Base-by-base conservation (phyloP, 208 protist species). In the Crithidia mellificae region DNA sequence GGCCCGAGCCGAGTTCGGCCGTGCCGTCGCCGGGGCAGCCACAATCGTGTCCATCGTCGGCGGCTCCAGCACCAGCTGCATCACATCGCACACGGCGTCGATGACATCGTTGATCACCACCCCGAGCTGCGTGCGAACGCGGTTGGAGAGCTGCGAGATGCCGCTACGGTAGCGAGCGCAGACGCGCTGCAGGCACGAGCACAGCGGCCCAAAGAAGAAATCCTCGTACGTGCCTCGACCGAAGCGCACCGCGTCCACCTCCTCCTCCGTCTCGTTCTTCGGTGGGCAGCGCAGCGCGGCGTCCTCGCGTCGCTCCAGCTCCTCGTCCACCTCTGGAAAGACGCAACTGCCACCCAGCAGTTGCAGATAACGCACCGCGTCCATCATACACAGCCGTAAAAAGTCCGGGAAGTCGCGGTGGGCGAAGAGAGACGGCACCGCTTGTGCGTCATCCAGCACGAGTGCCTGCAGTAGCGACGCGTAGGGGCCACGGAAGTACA, bases 401-500 rank as follows among this genome's bases (percentile, higher is more conserved):
- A 80, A 80, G 50, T 72, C 65, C 0, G 63, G 38, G 27, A 86
- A 86, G 50, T 59, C 39, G 24, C 68, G 68, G 61, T 84, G 79
- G 15, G 62, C 68, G 11, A 79, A 68, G 44, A 89, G 41, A 6
- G 68, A 69, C 6, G 70, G 36, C 17, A 77, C 29, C 14, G 68
- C 69, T 15, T 9, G 24, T 11, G 15, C 8, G 47, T 89, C 84
- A 24, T 82, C 74, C n/a, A 86, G 63, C 34, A 86, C 44, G 6
- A 86, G 75, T 59, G 66, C 65, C 49, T 68, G 49, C 56, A 85
- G 46, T 32, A 89, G 59, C 20, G 29, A 44, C 27, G 84, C 38
- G 63, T 80, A 89, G 22, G 53, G 38, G 7, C 29, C 34, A 6
- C 78, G 74, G 44, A 85, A 85, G 58, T 71, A 82, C 29, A 72